phyloP scores from a whole-genome alignment of 768 basidiomycete species.

The Phallus indusiatus region DNA sequence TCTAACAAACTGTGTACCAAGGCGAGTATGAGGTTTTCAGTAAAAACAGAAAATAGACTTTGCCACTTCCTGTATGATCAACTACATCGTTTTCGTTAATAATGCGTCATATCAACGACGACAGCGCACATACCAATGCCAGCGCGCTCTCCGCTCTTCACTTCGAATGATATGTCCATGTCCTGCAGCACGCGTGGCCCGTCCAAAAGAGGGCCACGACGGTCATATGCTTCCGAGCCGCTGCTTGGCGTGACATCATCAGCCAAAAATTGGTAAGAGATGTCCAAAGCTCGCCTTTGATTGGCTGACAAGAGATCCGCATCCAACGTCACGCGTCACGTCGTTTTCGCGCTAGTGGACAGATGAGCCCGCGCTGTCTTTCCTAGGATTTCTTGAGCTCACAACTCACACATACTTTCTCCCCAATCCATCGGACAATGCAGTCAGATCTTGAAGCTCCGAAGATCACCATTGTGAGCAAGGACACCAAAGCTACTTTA shows the following conservation, averaged over 20 bases:
- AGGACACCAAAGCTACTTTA: constrained; percentile 18
- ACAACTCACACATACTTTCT: too few species aligned
- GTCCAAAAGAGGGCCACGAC: too few species aligned
- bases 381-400: too few species aligned
- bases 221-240: too few species aligned
- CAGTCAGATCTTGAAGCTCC: neutral
- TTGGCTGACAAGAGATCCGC: too few species aligned
- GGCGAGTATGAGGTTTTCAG: constrained; percentile 5
- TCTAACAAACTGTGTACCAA: constrained; percentile 13
- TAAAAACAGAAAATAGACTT: neutral
- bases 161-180: constrained; percentile 31
- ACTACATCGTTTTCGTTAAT: constrained; percentile 15
- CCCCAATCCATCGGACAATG: neutral
- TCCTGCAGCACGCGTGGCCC: constrained; percentile 21
- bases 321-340: too few species aligned
- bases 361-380: too few species aligned
- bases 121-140: neutral
- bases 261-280: too few species aligned
- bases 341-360: too few species aligned
- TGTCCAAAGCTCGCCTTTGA: too few species aligned
- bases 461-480: constrained; percentile 12
- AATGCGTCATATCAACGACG: too few species aligned
- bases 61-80: constrained; percentile 11
- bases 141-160: constrained; percentile 37
- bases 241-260: too few species aligned